These are phyloP conservation scores for Penicillium sp. DNA, from an alignment of 2,329 filamentous ascomycete genomes.

Conservation along the genomic window DNA sequence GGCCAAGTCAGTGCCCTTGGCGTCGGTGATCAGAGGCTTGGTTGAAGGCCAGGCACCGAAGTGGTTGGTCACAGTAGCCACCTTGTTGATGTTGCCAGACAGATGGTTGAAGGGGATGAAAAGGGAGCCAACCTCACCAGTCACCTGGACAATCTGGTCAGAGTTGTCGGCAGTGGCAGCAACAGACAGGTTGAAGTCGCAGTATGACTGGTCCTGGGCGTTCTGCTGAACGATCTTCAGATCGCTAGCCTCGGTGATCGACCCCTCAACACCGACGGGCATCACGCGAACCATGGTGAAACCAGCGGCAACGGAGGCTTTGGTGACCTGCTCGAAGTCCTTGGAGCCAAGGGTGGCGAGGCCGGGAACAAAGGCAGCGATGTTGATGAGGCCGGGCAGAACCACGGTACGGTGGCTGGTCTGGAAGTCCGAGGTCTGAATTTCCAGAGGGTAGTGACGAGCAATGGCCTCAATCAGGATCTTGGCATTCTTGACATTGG, in stretches of 20 bases:
- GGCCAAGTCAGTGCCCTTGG: conserved; percentile 77
- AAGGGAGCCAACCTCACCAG: conserved; percentile 73
- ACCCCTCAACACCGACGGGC: conserved; percentile 71
- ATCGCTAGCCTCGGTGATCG: conserved; percentile 71
- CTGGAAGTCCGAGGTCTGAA: conserved; percentile 85
- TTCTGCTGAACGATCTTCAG: conserved; percentile 72
- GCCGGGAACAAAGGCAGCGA: conserved; percentile 77
- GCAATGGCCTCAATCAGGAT: conserved; percentile 93
- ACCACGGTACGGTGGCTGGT: conserved; percentile 78
- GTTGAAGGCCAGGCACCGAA: conserved; percentile 75
- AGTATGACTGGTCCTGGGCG: conserved; percentile 66
- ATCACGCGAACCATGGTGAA: conserved; percentile 81
- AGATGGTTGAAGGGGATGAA: conserved; percentile 83
- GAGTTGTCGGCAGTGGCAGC: conserved; percentile 72
- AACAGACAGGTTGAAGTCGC: conserved; percentile 80
- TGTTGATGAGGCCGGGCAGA: conserved; percentile 74
- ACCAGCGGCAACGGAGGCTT: conserved; percentile 71
- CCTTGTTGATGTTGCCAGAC: conserved; percentile 81
- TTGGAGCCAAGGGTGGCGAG: conserved; percentile 64
- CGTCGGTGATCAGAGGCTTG: conserved; percentile 81
- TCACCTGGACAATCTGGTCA: conserved; percentile 71
- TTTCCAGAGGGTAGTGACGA: conserved; percentile 80
- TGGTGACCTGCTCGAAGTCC: conserved; percentile 70
- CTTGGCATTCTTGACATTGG: conserved; percentile 99
- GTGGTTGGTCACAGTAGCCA: conserved; percentile 75